Conservation (phyloP, 2,329 filamentous ascomycete species). For the Fusarium abutilonis region DNA sequence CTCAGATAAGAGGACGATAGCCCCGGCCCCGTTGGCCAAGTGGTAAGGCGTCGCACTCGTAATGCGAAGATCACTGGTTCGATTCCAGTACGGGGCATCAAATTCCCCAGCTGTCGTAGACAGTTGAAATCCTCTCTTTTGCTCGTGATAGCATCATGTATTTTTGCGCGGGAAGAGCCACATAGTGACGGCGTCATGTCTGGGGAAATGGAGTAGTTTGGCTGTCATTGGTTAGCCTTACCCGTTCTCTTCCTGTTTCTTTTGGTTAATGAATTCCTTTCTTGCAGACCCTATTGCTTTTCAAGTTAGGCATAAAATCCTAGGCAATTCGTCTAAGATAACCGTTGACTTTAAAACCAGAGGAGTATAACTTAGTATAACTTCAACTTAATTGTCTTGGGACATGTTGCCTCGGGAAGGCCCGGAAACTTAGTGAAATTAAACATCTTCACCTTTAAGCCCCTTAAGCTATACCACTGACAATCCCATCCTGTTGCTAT, state of each 20-base stretch:
- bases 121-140: conserved; percentile 13
- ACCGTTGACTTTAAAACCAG: no score
- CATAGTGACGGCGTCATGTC: not conserved
- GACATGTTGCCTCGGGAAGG: no score
- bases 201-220: conserved; percentile 4
- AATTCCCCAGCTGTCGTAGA: conserved; percentile 9
- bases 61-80: conserved; percentile 45
- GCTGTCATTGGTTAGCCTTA: conserved; percentile 1
- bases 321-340: no score
- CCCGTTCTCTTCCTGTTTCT: not conserved
- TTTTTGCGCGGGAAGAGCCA: not conserved
- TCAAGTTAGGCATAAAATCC: no score
- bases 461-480: no score
- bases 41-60: conserved; percentile 46
- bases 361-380: no score
- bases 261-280: not conserved
- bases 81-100: conserved; percentile 37
- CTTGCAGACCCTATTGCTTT: not conserved
- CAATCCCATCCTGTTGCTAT: no score
- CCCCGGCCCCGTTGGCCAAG: conserved; percentile 40
- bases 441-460: no score
- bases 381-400: no score
- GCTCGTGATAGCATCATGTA: not conserved
- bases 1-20: conserved; percentile 8
- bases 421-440: no score